Percentiles rank a stretch among this genome's conserved stretches.
Evolutionary conservation across 352 stramenopile genomes (phyloP).

Genomic region (Pythium aquatile): DNA sequence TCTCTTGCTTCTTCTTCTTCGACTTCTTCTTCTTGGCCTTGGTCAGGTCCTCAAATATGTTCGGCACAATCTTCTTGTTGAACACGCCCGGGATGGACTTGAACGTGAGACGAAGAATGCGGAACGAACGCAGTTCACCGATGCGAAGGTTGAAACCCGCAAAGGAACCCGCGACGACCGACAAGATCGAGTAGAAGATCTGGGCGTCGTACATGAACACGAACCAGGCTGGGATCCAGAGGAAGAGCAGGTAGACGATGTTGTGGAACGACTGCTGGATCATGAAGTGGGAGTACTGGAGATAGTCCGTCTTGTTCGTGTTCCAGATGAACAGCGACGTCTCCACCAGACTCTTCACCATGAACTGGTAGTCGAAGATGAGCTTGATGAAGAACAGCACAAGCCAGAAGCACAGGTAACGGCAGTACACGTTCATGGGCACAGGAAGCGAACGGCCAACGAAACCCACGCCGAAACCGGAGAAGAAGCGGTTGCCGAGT

Average conservation of each 20-base stretch:
- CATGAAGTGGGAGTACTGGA: conserved; percentile 84
- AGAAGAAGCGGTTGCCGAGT: conserved; percentile 71
- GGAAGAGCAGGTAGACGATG: conserved; percentile 79
- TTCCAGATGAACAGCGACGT: conserved; percentile 87
- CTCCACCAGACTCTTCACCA: conserved; percentile 83
- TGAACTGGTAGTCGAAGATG: conserved; percentile 85
- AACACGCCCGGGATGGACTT: conserved; percentile 87
- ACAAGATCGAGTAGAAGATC: conserved; percentile 84
- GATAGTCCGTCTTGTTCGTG: conserved; percentile 61
- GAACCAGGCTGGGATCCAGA: conserved; percentile 81
- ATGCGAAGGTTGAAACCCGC: conserved; percentile 85
- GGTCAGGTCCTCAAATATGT: conserved; percentile 68
- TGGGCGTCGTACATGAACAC: conserved; percentile 88
- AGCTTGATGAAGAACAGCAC: conserved; percentile 74
- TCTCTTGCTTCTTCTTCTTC: conserved; percentile 58
- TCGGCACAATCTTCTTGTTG: conserved; percentile 88
- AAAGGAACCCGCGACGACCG: conserved; percentile 77
- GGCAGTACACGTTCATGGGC: conserved; percentile 62
- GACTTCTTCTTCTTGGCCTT: conserved; percentile 69
- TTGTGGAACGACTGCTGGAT: conserved; percentile 82
- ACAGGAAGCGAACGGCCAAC: conserved; percentile 76
- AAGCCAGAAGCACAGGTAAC: conserved; percentile 85
- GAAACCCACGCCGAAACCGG: conserved; percentile 65
- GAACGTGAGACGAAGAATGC: conserved; percentile 77
- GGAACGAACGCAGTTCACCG: conserved; percentile 82